These are phyloP conservation scores for Pelargonium australe DNA, from an alignment of 441 rosid species.

Conservation along the genomic window DNA sequence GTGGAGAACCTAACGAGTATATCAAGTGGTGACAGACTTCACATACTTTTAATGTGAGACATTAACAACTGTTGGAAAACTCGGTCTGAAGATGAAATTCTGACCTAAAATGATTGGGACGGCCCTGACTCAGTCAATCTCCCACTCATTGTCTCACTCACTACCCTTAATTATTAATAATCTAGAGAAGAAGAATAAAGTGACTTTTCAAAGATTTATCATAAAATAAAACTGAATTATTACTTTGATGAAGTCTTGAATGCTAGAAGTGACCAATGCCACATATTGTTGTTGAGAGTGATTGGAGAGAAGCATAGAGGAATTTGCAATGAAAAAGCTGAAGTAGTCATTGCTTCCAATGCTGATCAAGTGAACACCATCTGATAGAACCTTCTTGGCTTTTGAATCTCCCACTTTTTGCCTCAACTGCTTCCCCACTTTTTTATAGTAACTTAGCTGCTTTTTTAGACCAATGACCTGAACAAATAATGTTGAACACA, in stretches of 20 bases:
- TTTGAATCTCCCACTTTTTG: constrained; percentile 1
- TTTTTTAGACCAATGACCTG: not conserved
- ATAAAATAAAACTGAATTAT: not conserved
- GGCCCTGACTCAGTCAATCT: too few relatives aligned
- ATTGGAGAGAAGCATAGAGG: not conserved
- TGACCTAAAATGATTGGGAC: too few relatives aligned
- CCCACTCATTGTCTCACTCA: too few relatives aligned
- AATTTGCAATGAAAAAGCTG: not conserved
- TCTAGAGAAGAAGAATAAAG: too few relatives aligned
- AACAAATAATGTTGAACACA: not conserved
- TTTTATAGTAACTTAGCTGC: not conserved
- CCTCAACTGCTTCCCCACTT: constrained; percentile 6
- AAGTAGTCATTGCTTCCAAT: constrained; percentile 10
- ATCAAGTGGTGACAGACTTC: too few relatives aligned
- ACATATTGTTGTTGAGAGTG: not conserved
- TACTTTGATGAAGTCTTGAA: constrained; percentile 8
- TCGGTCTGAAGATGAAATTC: too few relatives aligned
- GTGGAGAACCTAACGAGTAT: too few relatives aligned
- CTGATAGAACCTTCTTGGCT: constrained; percentile 3
- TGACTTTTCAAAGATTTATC: not conserved
- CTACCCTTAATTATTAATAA: too few relatives aligned
- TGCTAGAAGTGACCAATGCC: constrained; percentile 3
- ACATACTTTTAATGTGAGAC: too few relatives aligned
- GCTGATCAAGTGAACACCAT: constrained; percentile 13
- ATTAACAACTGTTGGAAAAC: too few relatives aligned